A percentile compares a stretch with the other conserved stretches of the same genome.
Conservation (phyloP, 306 rosid genomes). For the Betula pendula region DNA sequence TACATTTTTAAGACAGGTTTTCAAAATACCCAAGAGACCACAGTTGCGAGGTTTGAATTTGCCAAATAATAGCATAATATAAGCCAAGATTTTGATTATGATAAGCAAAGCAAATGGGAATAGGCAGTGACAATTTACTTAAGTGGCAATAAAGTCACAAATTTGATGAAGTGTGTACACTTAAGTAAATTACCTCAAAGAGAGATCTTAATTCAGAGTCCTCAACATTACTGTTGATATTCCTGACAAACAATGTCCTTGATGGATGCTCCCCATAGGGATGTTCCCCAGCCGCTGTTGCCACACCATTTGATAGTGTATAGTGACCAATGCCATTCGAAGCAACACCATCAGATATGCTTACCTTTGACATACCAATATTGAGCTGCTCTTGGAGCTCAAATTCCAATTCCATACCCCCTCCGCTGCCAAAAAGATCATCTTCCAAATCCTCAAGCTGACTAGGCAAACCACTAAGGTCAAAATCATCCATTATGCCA, state of each 20-base stretch:
- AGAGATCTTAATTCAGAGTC: conserved; percentile 66
- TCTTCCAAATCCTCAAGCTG: conserved; percentile 86
- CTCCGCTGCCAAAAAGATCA: conserved; percentile 86
- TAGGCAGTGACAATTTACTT: neutral
- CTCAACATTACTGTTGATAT: conserved; percentile 87
- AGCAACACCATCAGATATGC: conserved; percentile 54
- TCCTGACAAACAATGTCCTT: conserved; percentile 87
- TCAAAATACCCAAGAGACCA: neutral
- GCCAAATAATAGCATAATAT: neutral
- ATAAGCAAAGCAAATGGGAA: neutral
- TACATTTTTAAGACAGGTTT: neutral
- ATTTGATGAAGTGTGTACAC: conserved; percentile 11
- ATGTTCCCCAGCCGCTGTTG: conserved; percentile 92
- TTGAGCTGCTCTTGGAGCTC: conserved; percentile 63
- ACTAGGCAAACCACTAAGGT: conserved; percentile 77
- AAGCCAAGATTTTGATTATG: neutral
- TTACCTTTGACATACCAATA: conserved; percentile 59
- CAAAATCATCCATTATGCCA: conserved; percentile 85
- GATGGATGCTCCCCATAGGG: conserved; percentile 98
- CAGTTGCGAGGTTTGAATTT: neutral
- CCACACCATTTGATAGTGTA: conserved; percentile 73
- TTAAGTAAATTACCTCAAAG: conserved; percentile 49
- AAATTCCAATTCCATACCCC: conserved; percentile 87
- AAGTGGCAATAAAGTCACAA: conserved; percentile 3
- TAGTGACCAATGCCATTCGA: conserved; percentile 58